Evolutionary conservation across 176 grass and related monocot genomes (phyloP).

Genomic region (Luzula sylvatica): DNA sequence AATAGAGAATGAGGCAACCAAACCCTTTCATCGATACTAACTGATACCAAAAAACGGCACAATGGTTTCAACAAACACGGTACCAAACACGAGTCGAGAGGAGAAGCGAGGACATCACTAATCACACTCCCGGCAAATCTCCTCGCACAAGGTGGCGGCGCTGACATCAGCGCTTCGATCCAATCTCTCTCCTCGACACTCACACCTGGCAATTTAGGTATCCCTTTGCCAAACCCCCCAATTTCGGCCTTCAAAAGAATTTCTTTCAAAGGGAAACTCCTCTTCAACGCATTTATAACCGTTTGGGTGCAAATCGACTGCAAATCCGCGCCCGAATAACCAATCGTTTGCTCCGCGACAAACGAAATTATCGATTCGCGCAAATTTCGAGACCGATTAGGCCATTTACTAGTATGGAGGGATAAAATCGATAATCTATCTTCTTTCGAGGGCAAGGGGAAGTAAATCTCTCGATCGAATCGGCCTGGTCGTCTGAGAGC

Average conservation of each 20-base stretch:
- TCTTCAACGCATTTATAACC: slow-evolving; percentile 92
- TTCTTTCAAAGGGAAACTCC: slow-evolving; percentile 55
- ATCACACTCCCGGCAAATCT: slow-evolving; percentile 78
- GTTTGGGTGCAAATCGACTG: slow-evolving; percentile 94
- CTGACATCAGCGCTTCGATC: slow-evolving; percentile 70
- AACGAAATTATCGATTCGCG: slow-evolving; percentile 59
- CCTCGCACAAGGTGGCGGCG: slow-evolving; percentile 86
- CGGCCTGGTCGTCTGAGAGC: slow-evolving; percentile 91
- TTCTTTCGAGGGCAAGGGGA: slow-evolving; percentile 69
- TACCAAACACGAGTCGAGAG: slow-evolving; percentile 61
- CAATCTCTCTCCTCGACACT: slow-evolving; percentile 81
- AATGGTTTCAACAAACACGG: slow-evolving; percentile 71
- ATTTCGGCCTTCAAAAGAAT: slow-evolving; percentile 64
- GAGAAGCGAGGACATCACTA: slow-evolving; percentile 60
- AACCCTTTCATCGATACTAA: slow-evolving; percentile 72
- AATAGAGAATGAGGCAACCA: slow-evolving; percentile 69
- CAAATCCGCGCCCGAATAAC: slow-evolving; percentile 92
- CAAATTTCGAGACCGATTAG: slow-evolving; percentile 27
- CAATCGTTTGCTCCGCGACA: slow-evolving; percentile 80
- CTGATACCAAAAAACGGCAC: slow-evolving; percentile 50
- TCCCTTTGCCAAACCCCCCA: slow-evolving; percentile 38
- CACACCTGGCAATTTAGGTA: slow-evolving; percentile 62
- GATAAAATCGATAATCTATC: slow-evolving; percentile 89
- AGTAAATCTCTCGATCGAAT: slow-evolving; percentile 98
- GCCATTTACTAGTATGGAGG: slow-evolving; percentile 87